Evolutionary conservation across 805 yeast genomes (phyloP), one percentile per base, ranked within the genome.

Genomic region (Metschnikowia continentalis): DNA sequence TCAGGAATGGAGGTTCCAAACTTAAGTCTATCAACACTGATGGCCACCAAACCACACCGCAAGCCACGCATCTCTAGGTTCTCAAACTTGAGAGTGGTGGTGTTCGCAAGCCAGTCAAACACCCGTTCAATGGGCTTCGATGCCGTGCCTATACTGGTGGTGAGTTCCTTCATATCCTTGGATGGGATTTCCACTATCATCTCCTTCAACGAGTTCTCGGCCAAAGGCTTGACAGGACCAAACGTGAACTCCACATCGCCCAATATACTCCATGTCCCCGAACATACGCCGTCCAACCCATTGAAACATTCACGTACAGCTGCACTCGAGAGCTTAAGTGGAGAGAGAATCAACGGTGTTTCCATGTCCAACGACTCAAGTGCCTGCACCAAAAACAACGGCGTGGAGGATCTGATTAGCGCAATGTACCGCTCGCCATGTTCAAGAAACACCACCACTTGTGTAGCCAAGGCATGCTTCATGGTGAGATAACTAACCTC

Each of bases 181-280:
- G 30, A 32, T 3, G 60, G 49, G 15, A 56, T 39, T 2, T 41
- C 33, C 3, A 56, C 40, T 1, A 51, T 22, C 8, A 56, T 46
- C 14, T 51, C 49, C 15, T 41, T 44, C 23, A 56, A 46, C 5
- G 55, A 49, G 37, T 51, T 53, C 11, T 45, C 51, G 3, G 43
- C 37, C 14, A 54, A 54, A 20, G 54, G 44, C 11, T 35, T 17
- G 8, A 5, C 23, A 2, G 60, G 58, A 10, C 38, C 14, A 40
- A 55, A 56, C 8, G 42, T 32, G 20, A 56, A 13, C 20, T 47
- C 51, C 15, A 55, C 43, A 8, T 50, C 50, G 7, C 60, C 59
- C 17, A 56, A 19, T 1, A 45, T 17, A 2, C 32, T 15, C 1
- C 47, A 20, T n/a, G 44, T 47, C 11, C n/a, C 43, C 5, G 32